phyloP scores from a whole-genome alignment of 306 rosid species.

The Castanospermum australe region DNA sequence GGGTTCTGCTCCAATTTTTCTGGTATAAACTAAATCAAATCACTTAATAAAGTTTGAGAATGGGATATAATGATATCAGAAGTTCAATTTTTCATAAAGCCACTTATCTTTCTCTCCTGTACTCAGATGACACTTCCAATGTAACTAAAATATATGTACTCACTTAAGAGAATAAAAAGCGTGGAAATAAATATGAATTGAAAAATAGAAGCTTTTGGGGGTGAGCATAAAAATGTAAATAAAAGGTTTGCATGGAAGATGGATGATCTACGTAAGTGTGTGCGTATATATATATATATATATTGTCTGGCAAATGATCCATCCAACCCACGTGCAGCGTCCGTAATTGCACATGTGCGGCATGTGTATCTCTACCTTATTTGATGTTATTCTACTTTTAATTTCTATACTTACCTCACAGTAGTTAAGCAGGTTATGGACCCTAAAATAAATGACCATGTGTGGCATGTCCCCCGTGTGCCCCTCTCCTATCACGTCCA shows the following conservation, averaged over 20 bases:
- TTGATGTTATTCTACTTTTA: constrained; percentile 12
- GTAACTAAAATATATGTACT: too few species aligned
- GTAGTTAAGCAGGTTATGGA: constrained; percentile 28
- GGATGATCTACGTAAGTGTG: background rate
- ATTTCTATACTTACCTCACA: constrained; percentile 42
- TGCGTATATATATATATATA: too few species aligned
- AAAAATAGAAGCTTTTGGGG: too few species aligned
- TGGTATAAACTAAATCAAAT: too few species aligned
- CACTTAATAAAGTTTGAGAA: too few species aligned
- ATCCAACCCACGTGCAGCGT: constrained; percentile 24
- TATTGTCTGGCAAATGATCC: background rate
- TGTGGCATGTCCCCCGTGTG: constrained; percentile 32
- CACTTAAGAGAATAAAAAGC: background rate
- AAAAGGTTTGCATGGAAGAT: background rate
- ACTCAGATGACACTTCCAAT: too few species aligned
- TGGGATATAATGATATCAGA: too few species aligned
- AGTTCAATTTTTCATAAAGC: too few species aligned
- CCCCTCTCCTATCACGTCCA: background rate
- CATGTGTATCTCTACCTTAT: constrained; percentile 23
- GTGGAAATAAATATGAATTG: too few species aligned
- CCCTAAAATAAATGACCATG: constrained; percentile 56
- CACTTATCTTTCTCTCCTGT: too few species aligned
- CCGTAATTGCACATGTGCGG: constrained; percentile 8
- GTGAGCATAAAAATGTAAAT: too few species aligned
- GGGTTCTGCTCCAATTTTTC: constrained; percentile 2